phyloP scores from a whole-genome alignment of 179 eudicot species.

The Beta macrorhiza region DNA sequence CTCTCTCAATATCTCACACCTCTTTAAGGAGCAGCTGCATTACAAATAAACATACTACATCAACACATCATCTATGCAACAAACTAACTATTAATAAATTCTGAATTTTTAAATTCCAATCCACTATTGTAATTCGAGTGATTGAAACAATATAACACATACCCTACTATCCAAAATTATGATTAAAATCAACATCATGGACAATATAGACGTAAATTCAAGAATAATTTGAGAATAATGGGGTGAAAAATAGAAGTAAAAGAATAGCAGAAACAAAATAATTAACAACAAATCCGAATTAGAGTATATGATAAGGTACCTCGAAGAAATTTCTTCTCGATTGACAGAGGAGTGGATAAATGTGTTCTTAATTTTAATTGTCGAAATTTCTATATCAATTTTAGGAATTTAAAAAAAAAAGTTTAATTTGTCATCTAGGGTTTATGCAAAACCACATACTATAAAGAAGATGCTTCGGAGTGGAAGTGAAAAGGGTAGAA shows the following conservation, averaged over 20 bases:
- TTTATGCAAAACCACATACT: conserved; percentile 1
- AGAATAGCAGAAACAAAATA: not conserved
- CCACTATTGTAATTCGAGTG: not conserved
- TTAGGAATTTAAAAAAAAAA: not conserved
- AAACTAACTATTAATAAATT: no score
- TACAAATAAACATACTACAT: not conserved
- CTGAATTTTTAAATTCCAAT: not conserved
- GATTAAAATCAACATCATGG: not conserved
- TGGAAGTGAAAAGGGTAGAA: not conserved
- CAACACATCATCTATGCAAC: not conserved
- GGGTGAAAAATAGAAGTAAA: not conserved
- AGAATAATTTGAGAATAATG: not conserved
- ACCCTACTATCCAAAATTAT: not conserved
- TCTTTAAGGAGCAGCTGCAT: not conserved
- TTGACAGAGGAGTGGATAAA: not conserved
- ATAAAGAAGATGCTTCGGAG: not conserved
- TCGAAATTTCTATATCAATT: not conserved
- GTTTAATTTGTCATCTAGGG: conserved; percentile 1
- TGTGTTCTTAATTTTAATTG: not conserved
- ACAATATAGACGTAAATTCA: not conserved
- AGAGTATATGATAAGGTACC: not conserved
- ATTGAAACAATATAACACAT: not conserved
- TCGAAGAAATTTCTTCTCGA: not conserved
- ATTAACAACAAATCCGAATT: not conserved
- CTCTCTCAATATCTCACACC: not conserved